Conservation (phyloP, 192 early-diverging fungal genomes). For the Powellomyces hirtus region DNA sequence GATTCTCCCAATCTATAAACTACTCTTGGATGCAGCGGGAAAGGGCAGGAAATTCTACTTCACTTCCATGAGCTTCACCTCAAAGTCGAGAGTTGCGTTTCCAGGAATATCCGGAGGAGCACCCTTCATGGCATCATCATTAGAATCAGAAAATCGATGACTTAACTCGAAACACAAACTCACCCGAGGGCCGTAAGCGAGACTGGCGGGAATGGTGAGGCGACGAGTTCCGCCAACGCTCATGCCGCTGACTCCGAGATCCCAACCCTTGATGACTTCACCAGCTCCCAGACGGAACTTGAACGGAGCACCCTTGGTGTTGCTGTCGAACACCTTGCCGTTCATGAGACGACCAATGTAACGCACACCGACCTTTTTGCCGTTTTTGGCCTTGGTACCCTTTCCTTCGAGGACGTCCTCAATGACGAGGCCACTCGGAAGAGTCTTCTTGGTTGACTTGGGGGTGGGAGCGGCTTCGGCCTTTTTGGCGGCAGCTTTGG, state of each 20-base stretch:
- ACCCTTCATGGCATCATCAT: slow-evolving; percentile 71
- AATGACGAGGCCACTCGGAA: slow-evolving; percentile 74
- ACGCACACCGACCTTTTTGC: slow-evolving; percentile 73
- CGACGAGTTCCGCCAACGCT: slow-evolving; percentile 86
- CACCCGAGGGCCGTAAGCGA: slow-evolving; percentile 57
- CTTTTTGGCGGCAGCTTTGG: background rate
- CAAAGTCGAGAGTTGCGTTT: slow-evolving; percentile 88
- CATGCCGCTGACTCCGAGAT: slow-evolving; percentile 84
- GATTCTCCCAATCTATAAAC: too few species aligned
- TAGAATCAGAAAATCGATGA: background rate
- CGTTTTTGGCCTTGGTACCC: slow-evolving; percentile 65
- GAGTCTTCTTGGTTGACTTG: slow-evolving; percentile 41
- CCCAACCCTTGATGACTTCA: slow-evolving; percentile 98
- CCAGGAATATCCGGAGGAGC: slow-evolving; percentile 88
- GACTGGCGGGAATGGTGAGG: slow-evolving; percentile 81
- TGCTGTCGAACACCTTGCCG: slow-evolving; percentile 97
- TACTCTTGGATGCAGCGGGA: too few species aligned
- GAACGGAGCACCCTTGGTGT: slow-evolving; percentile 87
- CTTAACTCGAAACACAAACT: slow-evolving; percentile 24
- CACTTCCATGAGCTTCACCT: slow-evolving; percentile 75
- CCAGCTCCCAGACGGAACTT: slow-evolving; percentile 78
- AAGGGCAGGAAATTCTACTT: background rate
- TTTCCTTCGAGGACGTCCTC: slow-evolving; percentile 72
- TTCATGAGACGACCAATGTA: slow-evolving; percentile 91
- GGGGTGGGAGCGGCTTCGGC: slow-evolving; percentile 1